Evolutionary conservation across 2,329 filamentous ascomycete species (phyloP).

Genomic region (Aspergillus puulaauensis): DNA sequence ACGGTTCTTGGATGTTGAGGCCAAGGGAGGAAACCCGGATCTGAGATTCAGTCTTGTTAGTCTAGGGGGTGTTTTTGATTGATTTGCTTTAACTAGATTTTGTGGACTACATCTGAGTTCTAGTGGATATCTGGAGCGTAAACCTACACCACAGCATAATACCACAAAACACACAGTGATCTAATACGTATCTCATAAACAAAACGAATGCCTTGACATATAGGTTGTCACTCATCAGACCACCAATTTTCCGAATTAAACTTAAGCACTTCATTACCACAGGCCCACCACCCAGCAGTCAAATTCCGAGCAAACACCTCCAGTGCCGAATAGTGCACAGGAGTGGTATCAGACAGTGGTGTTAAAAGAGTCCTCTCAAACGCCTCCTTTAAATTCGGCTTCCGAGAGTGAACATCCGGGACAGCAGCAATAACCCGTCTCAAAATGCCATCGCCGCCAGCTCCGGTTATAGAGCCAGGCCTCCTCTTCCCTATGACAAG

Average conservation of each 20-base stretch:
- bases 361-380: conserved; percentile 50
- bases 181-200: not conserved
- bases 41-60: conserved; percentile 64
- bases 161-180: not conserved
- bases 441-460: conserved; percentile 25
- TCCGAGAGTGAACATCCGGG: conserved; percentile 65
- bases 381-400: conserved; percentile 59
- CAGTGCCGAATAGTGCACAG: conserved; percentile 48
- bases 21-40: conserved; percentile 54
- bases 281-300: conserved; percentile 61
- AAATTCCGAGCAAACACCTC: conserved; percentile 63
- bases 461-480: not conserved
- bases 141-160: not conserved
- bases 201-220: not conserved
- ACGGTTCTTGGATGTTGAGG: conserved; percentile 59
- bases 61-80: conserved; percentile 57
- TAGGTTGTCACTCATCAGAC: conserved; percentile 26
- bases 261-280: conserved; percentile 62
- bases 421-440: conserved; percentile 58
- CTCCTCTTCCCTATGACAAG: conserved; percentile 47
- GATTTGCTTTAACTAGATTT: conserved; percentile 30
- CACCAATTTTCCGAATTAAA: conserved; percentile 58
- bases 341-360: not conserved
- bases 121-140: not conserved
- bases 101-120: not conserved